These are phyloP conservation scores for Cnidoscolus chayamansa DNA, from an alignment of 441 rosid genomes.

Conservation along the genomic window DNA sequence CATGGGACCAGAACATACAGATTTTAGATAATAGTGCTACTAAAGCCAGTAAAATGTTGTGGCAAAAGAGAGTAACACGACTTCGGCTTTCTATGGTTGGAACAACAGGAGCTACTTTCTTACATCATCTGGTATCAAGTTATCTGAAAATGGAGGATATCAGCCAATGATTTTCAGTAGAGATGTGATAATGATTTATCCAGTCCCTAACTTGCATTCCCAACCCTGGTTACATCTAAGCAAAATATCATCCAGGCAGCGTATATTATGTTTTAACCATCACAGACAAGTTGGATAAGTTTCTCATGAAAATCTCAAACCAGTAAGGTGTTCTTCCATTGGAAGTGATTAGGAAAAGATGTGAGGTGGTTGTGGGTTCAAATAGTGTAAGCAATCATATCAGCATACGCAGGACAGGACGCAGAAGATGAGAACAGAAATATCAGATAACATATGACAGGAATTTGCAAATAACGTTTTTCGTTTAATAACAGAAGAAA, in stretches of 20 bases:
- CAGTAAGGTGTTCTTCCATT: too few relatives aligned
- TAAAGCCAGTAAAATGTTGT: slow-evolving; percentile 7
- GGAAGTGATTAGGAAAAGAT: not conserved
- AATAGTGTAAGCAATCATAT: not conserved
- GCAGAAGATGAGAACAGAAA: not conserved
- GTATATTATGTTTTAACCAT: not conserved
- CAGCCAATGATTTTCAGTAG: slow-evolving; percentile 1
- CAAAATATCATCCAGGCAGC: not conserved
- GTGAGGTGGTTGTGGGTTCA: not conserved
- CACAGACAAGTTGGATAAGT: too few relatives aligned
- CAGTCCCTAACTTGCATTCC: not conserved
- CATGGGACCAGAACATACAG: slow-evolving; percentile 13
- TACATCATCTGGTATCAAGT: not conserved
- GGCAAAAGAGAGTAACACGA: slow-evolving; percentile 15
- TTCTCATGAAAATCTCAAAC: not conserved
- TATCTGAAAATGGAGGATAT: slow-evolving; percentile 14
- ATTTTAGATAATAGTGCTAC: not conserved
- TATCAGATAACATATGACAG: slow-evolving; percentile 6
- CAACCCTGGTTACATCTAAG: not conserved
- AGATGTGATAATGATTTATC: too few relatives aligned
- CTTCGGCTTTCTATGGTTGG: slow-evolving; percentile 1
- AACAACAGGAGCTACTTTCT: not conserved
- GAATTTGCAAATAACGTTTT: not conserved
- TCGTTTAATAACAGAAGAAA: not conserved
- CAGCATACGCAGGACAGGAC: not conserved